These are phyloP conservation scores for Malassezia cuniculi DNA, from an alignment of 1,284 basidiomycete species.

Conservation along the genomic window DNA sequence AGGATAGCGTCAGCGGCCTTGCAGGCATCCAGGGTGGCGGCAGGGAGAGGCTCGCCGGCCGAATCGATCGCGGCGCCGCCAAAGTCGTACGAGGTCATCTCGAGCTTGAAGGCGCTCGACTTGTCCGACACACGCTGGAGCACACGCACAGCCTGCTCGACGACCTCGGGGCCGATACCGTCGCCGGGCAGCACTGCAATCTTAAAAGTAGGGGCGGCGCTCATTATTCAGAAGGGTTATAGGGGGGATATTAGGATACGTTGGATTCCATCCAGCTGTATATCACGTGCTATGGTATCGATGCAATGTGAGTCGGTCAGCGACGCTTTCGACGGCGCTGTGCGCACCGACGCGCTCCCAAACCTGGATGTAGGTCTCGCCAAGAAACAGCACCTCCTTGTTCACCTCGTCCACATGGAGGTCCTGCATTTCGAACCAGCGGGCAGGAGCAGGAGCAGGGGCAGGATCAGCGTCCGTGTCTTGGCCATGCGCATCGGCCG, in stretches of 20 bases:
- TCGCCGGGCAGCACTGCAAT: slow-evolving; percentile 85
- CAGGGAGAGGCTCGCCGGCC: slow-evolving; percentile 68
- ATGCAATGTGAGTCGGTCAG: too few relatives aligned
- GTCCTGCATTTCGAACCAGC: slow-evolving; percentile 95
- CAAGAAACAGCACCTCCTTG: slow-evolving; percentile 93
- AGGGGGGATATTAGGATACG: too few relatives aligned
- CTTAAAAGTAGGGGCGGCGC: too few relatives aligned
- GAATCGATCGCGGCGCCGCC: slow-evolving; percentile 89
- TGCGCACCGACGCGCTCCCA: too few relatives aligned
- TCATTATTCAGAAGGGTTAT: too few relatives aligned
- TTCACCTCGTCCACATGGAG: slow-evolving; percentile 87
- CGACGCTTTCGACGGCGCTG: too few relatives aligned
- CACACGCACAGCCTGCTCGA: slow-evolving; percentile 74
- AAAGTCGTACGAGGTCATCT: slow-evolving; percentile 59
- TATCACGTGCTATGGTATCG: too few relatives aligned
- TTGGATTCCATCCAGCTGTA: too few relatives aligned
- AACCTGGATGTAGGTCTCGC: slow-evolving; percentile 91
- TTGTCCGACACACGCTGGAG: slow-evolving; percentile 61
- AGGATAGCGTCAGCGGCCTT: slow-evolving; percentile 42
- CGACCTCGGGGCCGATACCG: slow-evolving; percentile 93
- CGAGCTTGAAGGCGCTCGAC: slow-evolving; percentile 56
- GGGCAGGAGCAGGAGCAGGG: too few relatives aligned
- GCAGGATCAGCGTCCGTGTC: slow-evolving; percentile 51
- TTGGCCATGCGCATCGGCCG: slow-evolving; percentile 53
- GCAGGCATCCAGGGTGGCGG: slow-evolving; percentile 58